A percentile compares a stretch with the other conserved stretches of the same genome.
Evolutionary conservation across 805 yeast genomes (phyloP).

Genomic region (Starmera amethionina): DNA sequence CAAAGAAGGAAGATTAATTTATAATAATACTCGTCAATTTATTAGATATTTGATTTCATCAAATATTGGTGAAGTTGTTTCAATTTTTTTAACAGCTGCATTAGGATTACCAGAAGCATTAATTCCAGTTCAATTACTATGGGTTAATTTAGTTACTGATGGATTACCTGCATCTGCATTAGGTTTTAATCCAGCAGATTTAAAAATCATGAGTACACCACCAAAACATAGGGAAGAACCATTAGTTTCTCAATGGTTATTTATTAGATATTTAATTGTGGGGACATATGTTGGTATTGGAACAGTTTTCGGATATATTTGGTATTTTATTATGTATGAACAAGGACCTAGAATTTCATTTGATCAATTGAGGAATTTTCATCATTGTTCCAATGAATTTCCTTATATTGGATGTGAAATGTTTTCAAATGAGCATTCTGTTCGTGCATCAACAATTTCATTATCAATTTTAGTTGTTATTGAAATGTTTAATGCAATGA

Average conservation of each 20-base stretch:
- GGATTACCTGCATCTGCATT: slow-evolving; percentile 53
- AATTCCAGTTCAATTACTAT: slow-evolving; percentile 47
- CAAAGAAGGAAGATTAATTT: slow-evolving; percentile 43
- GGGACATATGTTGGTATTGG: slow-evolving; percentile 31
- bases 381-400: slow-evolving; percentile 21
- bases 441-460: slow-evolving; percentile 28
- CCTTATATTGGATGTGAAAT: slow-evolving; percentile 25
- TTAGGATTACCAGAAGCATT: slow-evolving; percentile 43
- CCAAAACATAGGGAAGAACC: slow-evolving; percentile 30
- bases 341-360: slow-evolving; percentile 28
- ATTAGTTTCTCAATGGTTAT: slow-evolving; percentile 26
- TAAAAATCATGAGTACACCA: slow-evolving; percentile 26
- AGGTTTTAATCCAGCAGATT: slow-evolving; percentile 36
- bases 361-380: slow-evolving; percentile 25
- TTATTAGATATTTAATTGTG: slow-evolving; percentile 27
- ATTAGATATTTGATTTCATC: slow-evolving; percentile 37
- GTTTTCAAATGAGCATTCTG: slow-evolving; percentile 18
- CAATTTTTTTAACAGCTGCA: slow-evolving; percentile 44
- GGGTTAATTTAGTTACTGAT: slow-evolving; percentile 49
- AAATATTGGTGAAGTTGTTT: slow-evolving; percentile 49
- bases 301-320: slow-evolving; percentile 31
- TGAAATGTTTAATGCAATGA: slow-evolving; percentile 32
- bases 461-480: slow-evolving; percentile 28
- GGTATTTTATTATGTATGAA: slow-evolving; percentile 26
- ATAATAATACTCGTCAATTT: slow-evolving; percentile 31